Base-by-base conservation (phyloP, 441 rosid genomes). In the Gossypium gossypioides region DNA sequence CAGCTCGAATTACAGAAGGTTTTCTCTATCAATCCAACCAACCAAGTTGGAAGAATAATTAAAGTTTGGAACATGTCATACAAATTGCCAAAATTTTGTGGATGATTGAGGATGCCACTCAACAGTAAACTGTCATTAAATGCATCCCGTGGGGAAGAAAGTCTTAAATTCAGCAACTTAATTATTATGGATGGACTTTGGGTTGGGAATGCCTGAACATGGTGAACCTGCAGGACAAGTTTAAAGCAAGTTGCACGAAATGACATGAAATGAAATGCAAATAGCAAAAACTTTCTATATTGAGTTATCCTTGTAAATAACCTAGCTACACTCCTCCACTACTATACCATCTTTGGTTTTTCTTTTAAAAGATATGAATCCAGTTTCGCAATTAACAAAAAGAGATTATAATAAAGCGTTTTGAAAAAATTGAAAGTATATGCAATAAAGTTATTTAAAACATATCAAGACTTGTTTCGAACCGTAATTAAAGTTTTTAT, bases 171-270 rank as follows among this genome's bases (percentile, higher is more conserved):
- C 6, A 22, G 15, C n/a, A 0, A 44, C 52, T 25, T 64, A 42
- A 21, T 64, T 63, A 18, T 40, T 12, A 19, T 5, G 69, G 12
- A 22, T 27, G 4, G 27, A 55, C 59, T 18, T 22, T 46, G 34
- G 69, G 18, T 22, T 22, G 3, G 16, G 34, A 44, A 22, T 21
- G 29, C 37, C 27, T 22, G 29, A 24, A 65, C 54, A 24, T 13
- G 50, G 50, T 62, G 48, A 34, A 18, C 68, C 25, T 62, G 21
- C 56, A 6, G 37, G 18, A 75, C 71, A 59, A 63, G 32, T 25
- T 19, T 63, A 12, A 10, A 13, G 7, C 75, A 73, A 73, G 59
- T 75, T 76, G 75, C 73, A 64, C 64, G 59, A 57, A 46, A 61
- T 24, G 52, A 72, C 59, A 37, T 46, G 42, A 29, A 42, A 71